phyloP scores from a whole-genome alignment of 2,329 filamentous ascomycete genomes.

The Aspergillus sp. region DNA sequence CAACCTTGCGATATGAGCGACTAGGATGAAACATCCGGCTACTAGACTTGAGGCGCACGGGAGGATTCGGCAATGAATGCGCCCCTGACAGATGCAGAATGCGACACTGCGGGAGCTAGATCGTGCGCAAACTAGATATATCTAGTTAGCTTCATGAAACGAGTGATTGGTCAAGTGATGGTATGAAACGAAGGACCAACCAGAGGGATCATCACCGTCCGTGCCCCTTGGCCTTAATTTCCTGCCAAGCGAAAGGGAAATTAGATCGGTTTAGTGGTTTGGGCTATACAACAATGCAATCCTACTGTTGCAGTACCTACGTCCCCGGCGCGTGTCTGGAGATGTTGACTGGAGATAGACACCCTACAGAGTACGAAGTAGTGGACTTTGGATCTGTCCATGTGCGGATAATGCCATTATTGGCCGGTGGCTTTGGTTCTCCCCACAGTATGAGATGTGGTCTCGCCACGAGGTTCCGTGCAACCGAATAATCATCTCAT shows the following conservation, averaged over 20 bases:
- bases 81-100: too few species aligned
- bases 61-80: too few species aligned
- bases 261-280: background rate
- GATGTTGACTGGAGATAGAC: background rate
- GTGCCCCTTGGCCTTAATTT: slow-evolving; percentile 6
- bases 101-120: background rate
- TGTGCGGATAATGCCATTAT: background rate
- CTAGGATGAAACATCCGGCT: background rate
- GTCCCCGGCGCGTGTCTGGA: background rate
- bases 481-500: too few species aligned
- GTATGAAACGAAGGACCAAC: background rate
- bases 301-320: slow-evolving; percentile 7
- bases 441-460: background rate
- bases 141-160: background rate
- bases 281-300: slow-evolving; percentile 1
- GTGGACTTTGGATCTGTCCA: too few species aligned
- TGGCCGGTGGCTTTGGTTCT: background rate
- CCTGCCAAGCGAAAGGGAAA: background rate
- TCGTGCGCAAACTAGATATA: background rate
- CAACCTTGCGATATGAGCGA: background rate
- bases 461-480: too few species aligned
- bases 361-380: too few species aligned
- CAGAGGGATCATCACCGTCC: background rate
- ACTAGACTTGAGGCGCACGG: background rate
- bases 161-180: background rate